phyloP scores from a whole-genome alignment of 441 rosid genomes.

The Erodium chrysanthum region DNA sequence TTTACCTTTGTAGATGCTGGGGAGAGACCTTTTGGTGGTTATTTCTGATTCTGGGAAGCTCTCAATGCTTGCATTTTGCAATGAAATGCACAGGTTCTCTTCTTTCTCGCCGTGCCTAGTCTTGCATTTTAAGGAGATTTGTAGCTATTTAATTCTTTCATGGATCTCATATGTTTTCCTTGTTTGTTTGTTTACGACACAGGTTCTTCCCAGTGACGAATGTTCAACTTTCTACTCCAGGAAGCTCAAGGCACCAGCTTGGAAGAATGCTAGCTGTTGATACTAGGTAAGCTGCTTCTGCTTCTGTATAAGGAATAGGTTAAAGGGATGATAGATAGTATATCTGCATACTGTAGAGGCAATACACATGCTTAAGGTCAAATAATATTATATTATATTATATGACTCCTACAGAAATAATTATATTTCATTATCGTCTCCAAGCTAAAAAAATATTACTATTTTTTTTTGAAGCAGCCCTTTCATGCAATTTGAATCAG shows the following conservation, averaged over 20 bases:
- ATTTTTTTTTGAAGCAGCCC: background rate
- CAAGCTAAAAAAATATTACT: too few relatives aligned
- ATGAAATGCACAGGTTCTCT: conserved; percentile 88
- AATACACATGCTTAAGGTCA: too few relatives aligned
- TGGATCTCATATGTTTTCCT: conserved; percentile 6
- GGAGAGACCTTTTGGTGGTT: conserved; percentile 75
- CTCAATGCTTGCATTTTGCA: conserved; percentile 75
- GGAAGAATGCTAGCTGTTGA: conserved; percentile 83
- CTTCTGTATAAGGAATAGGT: background rate
- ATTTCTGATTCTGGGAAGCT: conserved; percentile 97
- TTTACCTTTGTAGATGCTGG: conserved; percentile 40
- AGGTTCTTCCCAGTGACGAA: conserved; percentile 86
- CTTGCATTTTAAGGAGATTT: conserved; percentile 11
- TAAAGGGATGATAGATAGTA: too few relatives aligned
- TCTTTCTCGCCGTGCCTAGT: conserved; percentile 19
- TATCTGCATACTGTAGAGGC: too few relatives aligned
- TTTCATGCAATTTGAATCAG: background rate
- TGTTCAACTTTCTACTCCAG: conserved; percentile 73
- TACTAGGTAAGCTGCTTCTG: conserved; percentile 47
- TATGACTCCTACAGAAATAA: too few relatives aligned
- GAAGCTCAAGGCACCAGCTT: conserved; percentile 65
- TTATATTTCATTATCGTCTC: too few relatives aligned
- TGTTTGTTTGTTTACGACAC: conserved; percentile 22
- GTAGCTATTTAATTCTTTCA: background rate
- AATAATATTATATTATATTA: too few relatives aligned